Evolutionary conservation across 2,329 filamentous ascomycete species (phyloP).

Genomic region (Curvularia hawaiiensis): DNA sequence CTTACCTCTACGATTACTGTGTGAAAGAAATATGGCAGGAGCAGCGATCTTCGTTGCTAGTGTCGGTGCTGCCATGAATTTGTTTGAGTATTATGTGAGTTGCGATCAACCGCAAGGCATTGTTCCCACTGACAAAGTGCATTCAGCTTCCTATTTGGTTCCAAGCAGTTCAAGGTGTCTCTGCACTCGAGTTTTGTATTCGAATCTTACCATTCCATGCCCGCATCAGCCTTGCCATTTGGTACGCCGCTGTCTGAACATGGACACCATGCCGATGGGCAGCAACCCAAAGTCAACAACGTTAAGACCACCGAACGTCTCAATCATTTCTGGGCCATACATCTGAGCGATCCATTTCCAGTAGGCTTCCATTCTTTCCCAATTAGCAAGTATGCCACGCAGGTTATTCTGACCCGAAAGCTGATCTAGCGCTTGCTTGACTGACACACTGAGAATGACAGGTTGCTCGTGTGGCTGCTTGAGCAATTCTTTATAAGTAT

Average conservation of each 20-base stretch:
- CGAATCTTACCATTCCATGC: too few species aligned
- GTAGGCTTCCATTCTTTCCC: constrained; percentile 40
- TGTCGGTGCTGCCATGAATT: too few species aligned
- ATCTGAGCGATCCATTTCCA: constrained; percentile 47
- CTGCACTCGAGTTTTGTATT: too few species aligned
- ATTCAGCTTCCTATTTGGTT: too few species aligned
- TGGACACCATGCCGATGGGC: constrained; percentile 46
- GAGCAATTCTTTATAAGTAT: constrained; percentile 28
- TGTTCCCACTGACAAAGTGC: too few species aligned
- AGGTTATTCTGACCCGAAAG: constrained; percentile 29
- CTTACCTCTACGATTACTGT: too few species aligned
- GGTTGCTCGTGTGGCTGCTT: constrained; percentile 26
- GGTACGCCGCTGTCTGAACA: constrained; percentile 40
- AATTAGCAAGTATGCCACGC: constrained; percentile 29
- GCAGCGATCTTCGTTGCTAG: too few species aligned
- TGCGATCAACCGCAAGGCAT: too few species aligned
- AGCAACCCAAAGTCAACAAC: constrained; percentile 42
- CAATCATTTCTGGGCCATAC: constrained; percentile 44
- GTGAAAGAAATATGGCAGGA: too few species aligned
- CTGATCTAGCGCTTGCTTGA: constrained; percentile 30
- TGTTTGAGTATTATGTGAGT: too few species aligned
- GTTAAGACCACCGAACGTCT: constrained; percentile 41
- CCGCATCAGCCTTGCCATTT: constrained; percentile 38
- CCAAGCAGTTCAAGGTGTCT: too few species aligned
- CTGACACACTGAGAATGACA: constrained; percentile 24